Evolutionary conservation across 805 yeast genomes (phyloP), one percentile per base, ranked within the genome.

Genomic region (Kodamaea laetipori): DNA sequence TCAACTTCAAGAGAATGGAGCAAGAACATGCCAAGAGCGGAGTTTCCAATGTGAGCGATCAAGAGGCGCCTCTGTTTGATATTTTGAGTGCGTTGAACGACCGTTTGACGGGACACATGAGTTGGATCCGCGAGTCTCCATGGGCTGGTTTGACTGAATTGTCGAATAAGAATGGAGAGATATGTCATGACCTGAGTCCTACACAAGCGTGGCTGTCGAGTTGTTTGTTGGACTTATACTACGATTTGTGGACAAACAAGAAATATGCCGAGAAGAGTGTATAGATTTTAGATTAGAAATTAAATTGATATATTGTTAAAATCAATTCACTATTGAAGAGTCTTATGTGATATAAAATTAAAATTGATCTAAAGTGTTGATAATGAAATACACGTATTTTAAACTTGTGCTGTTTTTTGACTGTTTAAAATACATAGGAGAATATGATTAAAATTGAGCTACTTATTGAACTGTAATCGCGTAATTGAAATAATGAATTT

Each of bases 131-230:
- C 27, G 74, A 76, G n/a, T 85, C 90, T 50, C 81, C 79, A 13
- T 92, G 98, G 98, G 89, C 95, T 0, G 99, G 99, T 0, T 68
- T 92, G 51, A 81, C 98, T 0, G 99, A 92, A 62, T 72, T 92
- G 56, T 89, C 98, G 2, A 89, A 92, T 58, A 88, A 86, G 64
- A 82, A 85, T 55, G 98, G 98, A 2, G 82, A 71, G 23, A 54
- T 81, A 7, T 92, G 99, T 61, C 57, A 60, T 12, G 98, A 94
- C 62, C 87, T 96, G 1, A 86, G 95, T 51, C 97, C 97, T 2
- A 84, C 97, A 0, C 99, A 92, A 62, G 97, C 98, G 0, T 92
- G 99, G 99, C 87, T 96, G 59, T 69, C 92, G 0, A 83, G 94
- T 2, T 87, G 97, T 55, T 64, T 94, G 45, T 63, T 92, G 24